These are phyloP conservation scores for Linderina pennispora DNA, from an alignment of 192 early-diverging fungal genomes.

Conservation along the genomic window DNA sequence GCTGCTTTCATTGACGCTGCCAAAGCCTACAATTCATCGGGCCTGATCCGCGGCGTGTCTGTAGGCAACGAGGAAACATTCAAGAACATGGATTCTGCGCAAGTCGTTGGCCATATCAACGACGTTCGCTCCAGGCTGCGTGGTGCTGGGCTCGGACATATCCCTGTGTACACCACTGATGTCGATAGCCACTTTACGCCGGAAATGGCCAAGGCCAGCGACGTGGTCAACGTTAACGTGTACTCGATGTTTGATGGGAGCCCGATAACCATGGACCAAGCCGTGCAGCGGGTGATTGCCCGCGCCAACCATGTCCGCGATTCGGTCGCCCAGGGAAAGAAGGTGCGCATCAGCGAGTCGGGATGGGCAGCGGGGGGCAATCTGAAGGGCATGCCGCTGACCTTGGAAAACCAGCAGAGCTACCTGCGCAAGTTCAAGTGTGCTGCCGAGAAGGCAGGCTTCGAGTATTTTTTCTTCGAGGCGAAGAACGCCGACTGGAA, in stretches of 20 bases:
- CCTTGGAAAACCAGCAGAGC: slow-evolving; percentile 19
- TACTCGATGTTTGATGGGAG: slow-evolving; percentile 36
- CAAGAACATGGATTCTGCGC: slow-evolving; percentile 33
- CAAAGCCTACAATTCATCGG: background rate
- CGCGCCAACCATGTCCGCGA: slow-evolving; percentile 23
- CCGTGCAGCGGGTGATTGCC: slow-evolving; percentile 31
- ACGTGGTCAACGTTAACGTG: slow-evolving; percentile 43
- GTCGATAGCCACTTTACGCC: slow-evolving; percentile 25
- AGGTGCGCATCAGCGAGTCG: slow-evolving; percentile 28
- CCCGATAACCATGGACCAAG: slow-evolving; percentile 15
- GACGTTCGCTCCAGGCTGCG: slow-evolving; percentile 29
- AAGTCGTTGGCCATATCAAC: slow-evolving; percentile 38
- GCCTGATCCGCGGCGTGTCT: slow-evolving; percentile 27
- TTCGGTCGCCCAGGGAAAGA: slow-evolving; percentile 29
- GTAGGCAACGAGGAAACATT: slow-evolving; percentile 23
- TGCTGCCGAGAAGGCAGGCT: slow-evolving; percentile 13
- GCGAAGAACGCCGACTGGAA: slow-evolving; percentile 46
- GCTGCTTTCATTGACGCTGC: slow-evolving; percentile 12
- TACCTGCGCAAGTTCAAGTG: slow-evolving; percentile 40
- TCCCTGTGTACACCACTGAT: slow-evolving; percentile 41
- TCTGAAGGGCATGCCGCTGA: slow-evolving; percentile 22
- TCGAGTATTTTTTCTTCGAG: slow-evolving; percentile 45
- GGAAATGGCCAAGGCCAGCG: slow-evolving; percentile 20
- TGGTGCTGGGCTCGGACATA: slow-evolving; percentile 26
- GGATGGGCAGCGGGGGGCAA: slow-evolving; percentile 37